Base-by-base conservation (phyloP, 179 eudicot genomes). In the Silene vulgaris region DNA sequence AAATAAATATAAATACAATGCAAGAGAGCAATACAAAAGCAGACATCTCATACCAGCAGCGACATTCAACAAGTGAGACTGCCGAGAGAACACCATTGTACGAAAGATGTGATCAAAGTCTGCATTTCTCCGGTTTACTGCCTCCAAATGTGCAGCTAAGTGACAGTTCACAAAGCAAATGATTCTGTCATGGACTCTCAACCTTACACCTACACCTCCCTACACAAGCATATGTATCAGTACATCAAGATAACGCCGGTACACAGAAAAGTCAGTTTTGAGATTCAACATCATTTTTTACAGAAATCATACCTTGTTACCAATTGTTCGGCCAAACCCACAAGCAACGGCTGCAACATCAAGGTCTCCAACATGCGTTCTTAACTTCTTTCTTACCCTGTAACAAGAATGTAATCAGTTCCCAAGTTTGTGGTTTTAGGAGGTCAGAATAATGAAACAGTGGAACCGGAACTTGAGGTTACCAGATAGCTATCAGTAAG, bases 121-220 rank as follows among this genome's bases (percentile, higher is more conserved):
- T 74, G 99, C 97, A 81, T 96, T 96, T 7, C 97, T 86, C 29
- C 96, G 86, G 74, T 90, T 93, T 13, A 96, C 99, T 77, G 97
- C 99, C 84, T 96, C 97, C 86, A 96, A 82, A 86, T 96, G 99
- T 65, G 99, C 99, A 71, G 99, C 99, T 72, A 96, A 84, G 86
- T 96, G 99, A 76, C 99, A 93, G 84, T 96, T 96, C 4, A 87
- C 91, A 45, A 96, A 96, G 80, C 97, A 93, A 77, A 96, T 86
- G 73, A 93, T 90, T 65, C 99, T 90, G 65, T 96, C 97, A 82
- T 86, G 87, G 70, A 96, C 97, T 83, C 99, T 90, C 83, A 96
- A 79, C 82, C 99, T 89, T 87, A 96, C 83, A 69, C 99, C 99
- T 75, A 96, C 99, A 70, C 97, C 99, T 68, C 99, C 99, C 99